Base-by-base conservation (phyloP, 139 green algal species). In the Nannochloris sp. region DNA sequence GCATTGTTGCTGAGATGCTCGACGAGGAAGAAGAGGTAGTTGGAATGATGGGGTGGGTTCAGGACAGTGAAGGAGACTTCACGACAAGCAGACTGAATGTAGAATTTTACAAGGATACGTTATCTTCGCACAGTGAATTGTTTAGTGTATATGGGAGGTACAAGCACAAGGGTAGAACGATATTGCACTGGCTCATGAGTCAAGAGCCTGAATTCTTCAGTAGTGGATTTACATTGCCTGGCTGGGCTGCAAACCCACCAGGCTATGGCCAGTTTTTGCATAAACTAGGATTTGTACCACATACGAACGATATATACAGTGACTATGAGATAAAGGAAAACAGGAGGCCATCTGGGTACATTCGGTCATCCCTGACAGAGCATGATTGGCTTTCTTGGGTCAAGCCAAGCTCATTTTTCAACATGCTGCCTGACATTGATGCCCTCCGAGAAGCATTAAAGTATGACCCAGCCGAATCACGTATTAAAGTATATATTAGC, bases 401-500 rank as follows among this genome's bases (percentile, higher is more conserved):
- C 23, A 57, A 36, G 6, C 17, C 40, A 40, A 23, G 6, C n/a
- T n/a, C 14, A 26, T 36, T 62, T 45, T 45, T 16, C 17, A 50
- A 20, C 26, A 58, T 90, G 62, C n/a, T 25, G 3, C 29, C 85
- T 6, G 83, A 90, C 61, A 29, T 37, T 2, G 9, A 62, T 23
- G 84, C 83, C 28, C 53, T 84, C 36, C 12, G 37, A 14, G 43
- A 59, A 49, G 79, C 79, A 13, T 48, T 85, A 55, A 28, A 66
- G 68, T 28, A 59, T 14, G 69, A 67, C 12, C 45, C 58, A 12
- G 36, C 26, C 28, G 17, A 51, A 13, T 33, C 40, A 13, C 17
- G 43, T 17, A 43, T 63, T 56, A 51, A 44, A 17, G 62, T 95
- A 37, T 95, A 79, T 61, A 56, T 98, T 48, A 96, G 91, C 0